Evolutionary conservation across 306 rosid genomes (phyloP).

Genomic region (Rosa lucieae): DNA sequence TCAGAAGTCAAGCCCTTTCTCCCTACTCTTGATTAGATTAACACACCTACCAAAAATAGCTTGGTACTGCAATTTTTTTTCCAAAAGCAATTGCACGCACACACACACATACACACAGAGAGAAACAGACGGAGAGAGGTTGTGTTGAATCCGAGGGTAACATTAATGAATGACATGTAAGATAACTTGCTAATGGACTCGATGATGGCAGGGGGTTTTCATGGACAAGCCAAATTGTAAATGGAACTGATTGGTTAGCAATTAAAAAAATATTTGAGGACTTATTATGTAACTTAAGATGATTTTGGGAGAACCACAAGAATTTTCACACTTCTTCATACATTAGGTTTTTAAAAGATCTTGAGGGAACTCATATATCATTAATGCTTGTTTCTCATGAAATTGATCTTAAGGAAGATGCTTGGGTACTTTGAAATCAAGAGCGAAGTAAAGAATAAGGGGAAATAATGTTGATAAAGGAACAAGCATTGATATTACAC

Average conservation of each 20-base stretch:
- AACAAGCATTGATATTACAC: constrained; percentile 18
- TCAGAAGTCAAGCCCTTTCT: background rate
- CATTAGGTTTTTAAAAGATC: background rate
- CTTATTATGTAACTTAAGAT: background rate
- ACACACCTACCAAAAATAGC: background rate
- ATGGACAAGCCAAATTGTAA: background rate
- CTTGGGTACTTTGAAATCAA: background rate
- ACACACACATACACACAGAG: background rate
- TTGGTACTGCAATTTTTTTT: background rate
- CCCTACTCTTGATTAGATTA: background rate
- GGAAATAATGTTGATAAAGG: background rate
- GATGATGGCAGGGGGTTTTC: background rate
- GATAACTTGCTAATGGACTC: background rate
- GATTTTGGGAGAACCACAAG: background rate
- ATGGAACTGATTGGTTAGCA: background rate
- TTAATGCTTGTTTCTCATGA: constrained; percentile 7
- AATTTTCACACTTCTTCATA: background rate
- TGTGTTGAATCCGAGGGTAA: background rate
- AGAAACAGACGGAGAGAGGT: background rate
- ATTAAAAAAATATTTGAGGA: background rate
- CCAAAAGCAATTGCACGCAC: background rate
- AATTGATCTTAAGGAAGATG: background rate
- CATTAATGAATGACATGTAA: background rate
- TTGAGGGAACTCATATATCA: background rate
- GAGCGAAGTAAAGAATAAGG: background rate